Evolutionary conservation across 371 early-diverging fungal species (phyloP), one percentile per base, ranked within the genome.

Genomic region (Mortierella sp.): DNA sequence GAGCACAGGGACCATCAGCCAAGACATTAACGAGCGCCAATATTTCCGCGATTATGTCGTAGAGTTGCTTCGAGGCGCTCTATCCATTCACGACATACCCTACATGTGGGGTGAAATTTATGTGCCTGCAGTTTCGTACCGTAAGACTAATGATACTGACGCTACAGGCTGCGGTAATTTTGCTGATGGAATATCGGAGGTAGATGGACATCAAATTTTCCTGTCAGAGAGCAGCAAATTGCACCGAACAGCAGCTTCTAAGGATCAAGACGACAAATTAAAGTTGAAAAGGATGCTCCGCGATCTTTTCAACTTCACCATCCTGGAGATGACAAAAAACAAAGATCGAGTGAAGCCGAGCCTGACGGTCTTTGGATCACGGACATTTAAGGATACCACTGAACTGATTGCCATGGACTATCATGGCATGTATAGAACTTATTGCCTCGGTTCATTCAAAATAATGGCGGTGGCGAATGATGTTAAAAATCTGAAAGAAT

Each of bases 351-450:
- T 65, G n/a, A 60, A 43, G 31, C 66, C 61, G 13, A 65, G 37
- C 3, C 59, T 71, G 61, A 65, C 35, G 15, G 61, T 65, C 23
- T 71, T 65, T 45, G 66, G 72, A 10, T 57, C 66, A n/a, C 34
- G 66, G 6, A 71, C 72, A 40, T 71, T 54, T 35, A 71, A 61
- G 61, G 66, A 71, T 26, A 71, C 66, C 0, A 71, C 55, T 0
- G 66, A 71, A 45, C 64, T 71, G 31, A 71, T 71, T 55, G 72
- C 55, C 32, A 64, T 70, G 64, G 71, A 70, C 42, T 70, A 70
- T 49, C 58, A 64, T 51, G 60, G 71, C 22, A 59, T 70, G 58
- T 70, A 64, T n/a, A 56, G 71, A 42, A 59, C 59, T 9, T 70
- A 70, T 42, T 70, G 60, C 64, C 43, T 70, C 7, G 64, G 64